These are phyloP conservation scores for Taiwanofungus camphoratus DNA, from an alignment of 1,284 basidiomycete species.

Conservation along the genomic window DNA sequence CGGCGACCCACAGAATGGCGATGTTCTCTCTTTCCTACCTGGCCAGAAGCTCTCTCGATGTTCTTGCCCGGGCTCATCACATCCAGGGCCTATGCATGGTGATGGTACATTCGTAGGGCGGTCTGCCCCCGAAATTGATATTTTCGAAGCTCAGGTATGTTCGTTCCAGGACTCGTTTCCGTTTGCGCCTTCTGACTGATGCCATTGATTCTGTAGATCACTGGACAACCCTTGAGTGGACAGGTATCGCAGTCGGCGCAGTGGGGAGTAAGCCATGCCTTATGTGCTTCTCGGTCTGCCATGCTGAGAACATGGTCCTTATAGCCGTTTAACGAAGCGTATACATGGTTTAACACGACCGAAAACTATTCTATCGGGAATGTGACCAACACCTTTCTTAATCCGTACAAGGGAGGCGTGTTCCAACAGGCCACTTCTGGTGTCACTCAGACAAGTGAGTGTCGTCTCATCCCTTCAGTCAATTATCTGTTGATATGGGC, in stretches of 20 bases:
- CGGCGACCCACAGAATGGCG: constrained; percentile 31
- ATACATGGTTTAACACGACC: constrained; percentile 37
- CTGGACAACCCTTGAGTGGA: constrained; percentile 22
- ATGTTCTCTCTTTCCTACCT: constrained; percentile 59
- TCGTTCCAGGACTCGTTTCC: too few species aligned
- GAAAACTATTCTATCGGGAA: constrained; percentile 41
- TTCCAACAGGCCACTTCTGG: constrained; percentile 46
- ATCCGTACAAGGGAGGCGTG: constrained; percentile 48
- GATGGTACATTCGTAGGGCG: constrained; percentile 69
- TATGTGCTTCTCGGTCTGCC: neutral
- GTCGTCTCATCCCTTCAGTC: neutral
- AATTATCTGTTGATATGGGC: neutral
- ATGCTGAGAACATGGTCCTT: constrained; percentile 1
- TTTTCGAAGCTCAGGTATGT: constrained; percentile 49
- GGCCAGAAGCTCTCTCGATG: constrained; percentile 77
- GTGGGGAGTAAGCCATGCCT: constrained; percentile 31
- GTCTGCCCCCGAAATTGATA: constrained; percentile 82
- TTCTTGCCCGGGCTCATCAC: constrained; percentile 74
- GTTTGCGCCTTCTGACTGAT: neutral
- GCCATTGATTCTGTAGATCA: constrained; percentile 17
- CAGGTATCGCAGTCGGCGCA: constrained; percentile 43
- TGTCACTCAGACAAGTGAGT: constrained; percentile 25
- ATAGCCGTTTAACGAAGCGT: constrained; percentile 43
- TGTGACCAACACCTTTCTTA: constrained; percentile 36
- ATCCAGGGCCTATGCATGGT: constrained; percentile 68